phyloP scores from a whole-genome alignment of 2,329 filamentous ascomycete genomes.

The Chaetoscypha palmicola region DNA sequence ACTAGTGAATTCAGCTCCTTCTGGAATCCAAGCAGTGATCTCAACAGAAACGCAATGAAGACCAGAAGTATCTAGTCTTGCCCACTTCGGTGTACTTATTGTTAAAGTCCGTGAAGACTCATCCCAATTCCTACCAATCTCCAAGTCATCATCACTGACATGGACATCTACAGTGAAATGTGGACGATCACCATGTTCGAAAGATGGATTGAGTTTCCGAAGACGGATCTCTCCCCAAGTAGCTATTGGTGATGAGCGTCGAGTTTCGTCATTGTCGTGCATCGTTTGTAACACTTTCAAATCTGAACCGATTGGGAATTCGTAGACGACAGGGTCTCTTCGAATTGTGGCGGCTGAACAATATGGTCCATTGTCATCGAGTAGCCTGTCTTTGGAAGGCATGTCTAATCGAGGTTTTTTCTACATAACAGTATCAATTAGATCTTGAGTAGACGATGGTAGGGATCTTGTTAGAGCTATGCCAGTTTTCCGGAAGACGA shows the following conservation, averaged over 20 bases:
- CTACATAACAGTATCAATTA: no score
- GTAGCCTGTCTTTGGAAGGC: constrained; percentile 9
- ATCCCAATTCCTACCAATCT: constrained; percentile 19
- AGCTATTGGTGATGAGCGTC: constrained; percentile 7
- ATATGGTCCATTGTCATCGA: constrained; percentile 16
- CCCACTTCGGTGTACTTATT: constrained; percentile 23
- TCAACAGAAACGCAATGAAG: constrained; percentile 26
- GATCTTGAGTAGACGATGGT: no score
- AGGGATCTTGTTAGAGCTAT: no score
- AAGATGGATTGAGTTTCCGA: constrained; percentile 17
- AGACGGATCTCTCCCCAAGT: constrained; percentile 26
- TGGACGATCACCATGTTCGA: constrained; percentile 14
- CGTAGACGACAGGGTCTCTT: constrained; percentile 15
- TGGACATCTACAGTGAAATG: constrained; percentile 23
- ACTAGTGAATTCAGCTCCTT: constrained; percentile 19
- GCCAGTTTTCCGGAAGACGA: no score
- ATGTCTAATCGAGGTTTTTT: background rate
- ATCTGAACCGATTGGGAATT: constrained; percentile 17
- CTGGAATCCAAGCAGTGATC: constrained; percentile 29
- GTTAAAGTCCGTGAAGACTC: constrained; percentile 16
- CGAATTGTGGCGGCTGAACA: constrained; percentile 18
- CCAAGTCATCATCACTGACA: constrained; percentile 21
- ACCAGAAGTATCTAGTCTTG: constrained; percentile 4
- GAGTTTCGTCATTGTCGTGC: constrained; percentile 12
- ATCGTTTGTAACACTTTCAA: constrained; percentile 21